Conservation (phyloP, 1,284 basidiomycete species). For the Athelia psychrophila region DNA sequence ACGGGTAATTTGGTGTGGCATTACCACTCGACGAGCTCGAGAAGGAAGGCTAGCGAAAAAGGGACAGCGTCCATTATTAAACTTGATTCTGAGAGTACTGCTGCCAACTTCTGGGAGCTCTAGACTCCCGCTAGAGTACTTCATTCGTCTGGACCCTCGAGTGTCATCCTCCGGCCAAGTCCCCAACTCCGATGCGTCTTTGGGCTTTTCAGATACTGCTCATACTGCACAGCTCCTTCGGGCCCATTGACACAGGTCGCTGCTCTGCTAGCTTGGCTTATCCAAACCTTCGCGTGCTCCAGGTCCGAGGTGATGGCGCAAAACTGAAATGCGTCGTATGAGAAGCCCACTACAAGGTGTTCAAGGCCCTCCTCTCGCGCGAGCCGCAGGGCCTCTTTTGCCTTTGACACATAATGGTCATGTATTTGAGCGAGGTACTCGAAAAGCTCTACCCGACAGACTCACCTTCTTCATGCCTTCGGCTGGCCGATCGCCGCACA, state of each 20-base stretch:
- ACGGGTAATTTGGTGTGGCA: too few species aligned
- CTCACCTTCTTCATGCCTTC: slow-evolving; percentile 14
- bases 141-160: background rate
- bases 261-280: slow-evolving; percentile 18
- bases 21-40: too few species aligned
- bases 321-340: slow-evolving; percentile 24
- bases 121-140: too few species aligned
- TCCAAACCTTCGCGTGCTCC: slow-evolving; percentile 23
- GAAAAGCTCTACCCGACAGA: too few species aligned
- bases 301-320: slow-evolving; percentile 17
- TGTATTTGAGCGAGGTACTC: too few species aligned
- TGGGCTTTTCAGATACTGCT: background rate
- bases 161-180: background rate
- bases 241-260: background rate
- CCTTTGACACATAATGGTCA: background rate
- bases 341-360: slow-evolving; percentile 15
- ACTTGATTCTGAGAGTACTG: too few species aligned
- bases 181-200: background rate
- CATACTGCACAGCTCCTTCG: background rate
- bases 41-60: too few species aligned
- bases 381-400: background rate
- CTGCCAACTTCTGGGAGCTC: too few species aligned
- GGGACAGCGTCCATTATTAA: too few species aligned
- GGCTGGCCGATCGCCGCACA: slow-evolving; percentile 5
- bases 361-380: slow-evolving; percentile 12